These are phyloP conservation scores for Pseudophaeomoniella oleicola DNA, from an alignment of 2,329 filamentous ascomycete species.

Conservation along the genomic window DNA sequence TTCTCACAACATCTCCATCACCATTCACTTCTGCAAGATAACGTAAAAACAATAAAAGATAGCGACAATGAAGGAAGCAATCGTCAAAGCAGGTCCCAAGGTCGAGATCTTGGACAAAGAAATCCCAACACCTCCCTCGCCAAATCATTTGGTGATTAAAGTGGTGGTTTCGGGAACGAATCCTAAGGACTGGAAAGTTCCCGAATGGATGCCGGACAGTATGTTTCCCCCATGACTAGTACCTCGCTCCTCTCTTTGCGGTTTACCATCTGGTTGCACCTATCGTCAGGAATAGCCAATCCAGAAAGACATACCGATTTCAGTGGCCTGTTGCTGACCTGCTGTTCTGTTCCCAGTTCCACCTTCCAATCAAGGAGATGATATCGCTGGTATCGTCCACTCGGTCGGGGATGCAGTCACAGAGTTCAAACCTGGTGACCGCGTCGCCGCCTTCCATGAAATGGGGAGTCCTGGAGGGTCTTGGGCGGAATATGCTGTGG, in stretches of 20 bases:
- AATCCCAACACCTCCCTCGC: conserved; percentile 23
- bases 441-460: conserved; percentile 34
- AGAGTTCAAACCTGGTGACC: conserved; percentile 40
- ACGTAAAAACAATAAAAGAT: too few species aligned
- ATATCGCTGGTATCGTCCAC: conserved; percentile 37
- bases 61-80: conserved; percentile 2
- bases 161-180: conserved; percentile 27
- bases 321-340: too few species aligned
- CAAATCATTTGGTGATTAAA: conserved; percentile 24
- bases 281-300: too few species aligned
- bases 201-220: conserved; percentile 4
- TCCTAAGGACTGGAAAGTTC: conserved; percentile 33
- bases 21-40: too few species aligned
- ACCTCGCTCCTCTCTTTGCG: too few species aligned
- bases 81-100: not conserved
- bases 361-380: conserved; percentile 37
- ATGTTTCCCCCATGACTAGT: too few species aligned
- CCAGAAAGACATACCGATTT: too few species aligned
- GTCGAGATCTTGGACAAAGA: conserved; percentile 21
- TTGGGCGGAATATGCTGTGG: conserved; percentile 43
- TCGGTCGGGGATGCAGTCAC: conserved; percentile 35
- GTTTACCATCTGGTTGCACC: too few species aligned
- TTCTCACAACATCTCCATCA: too few species aligned
- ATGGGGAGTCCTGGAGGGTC: conserved; percentile 35
- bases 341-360: too few species aligned